A percentile compares a stretch with the other conserved stretches of the same genome.
phyloP scores from a whole-genome alignment of 495 filamentous ascomycete species.

The Hypoxylon lenormandii region DNA sequence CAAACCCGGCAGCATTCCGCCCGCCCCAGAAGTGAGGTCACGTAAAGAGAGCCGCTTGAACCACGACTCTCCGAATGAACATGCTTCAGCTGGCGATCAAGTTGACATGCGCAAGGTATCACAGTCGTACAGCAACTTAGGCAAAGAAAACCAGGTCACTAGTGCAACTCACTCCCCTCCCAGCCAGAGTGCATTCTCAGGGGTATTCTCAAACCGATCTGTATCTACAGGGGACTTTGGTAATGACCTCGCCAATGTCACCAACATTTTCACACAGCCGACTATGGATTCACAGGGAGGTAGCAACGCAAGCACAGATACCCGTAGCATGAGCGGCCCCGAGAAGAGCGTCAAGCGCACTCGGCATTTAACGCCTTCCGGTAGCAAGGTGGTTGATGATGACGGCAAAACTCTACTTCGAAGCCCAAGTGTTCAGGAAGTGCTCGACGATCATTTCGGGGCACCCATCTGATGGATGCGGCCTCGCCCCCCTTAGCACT shows the following conservation, averaged over 20 bases:
- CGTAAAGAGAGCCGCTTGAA: constrained; percentile 55
- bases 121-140: constrained; percentile 48
- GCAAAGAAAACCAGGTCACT: constrained; percentile 39
- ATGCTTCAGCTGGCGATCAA: constrained; percentile 28
- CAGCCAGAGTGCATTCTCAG: constrained; percentile 44
- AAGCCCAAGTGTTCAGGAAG: constrained; percentile 49
- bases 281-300: constrained; percentile 27
- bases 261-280: constrained; percentile 35
- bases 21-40: constrained; percentile 54
- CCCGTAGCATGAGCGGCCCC: constrained; percentile 26
- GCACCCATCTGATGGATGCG: constrained; percentile 25
- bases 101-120: constrained; percentile 53
- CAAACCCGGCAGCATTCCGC: constrained; percentile 42
- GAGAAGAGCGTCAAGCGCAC: constrained; percentile 55
- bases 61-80: constrained; percentile 36
- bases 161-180: constrained; percentile 45
- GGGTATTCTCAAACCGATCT: constrained; percentile 45
- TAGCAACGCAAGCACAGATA: constrained; percentile 22
- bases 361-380: constrained; percentile 60
- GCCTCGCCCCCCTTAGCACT: neutral
- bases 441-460: constrained; percentile 32
- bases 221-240: constrained; percentile 45
- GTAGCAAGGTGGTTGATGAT: constrained; percentile 57
- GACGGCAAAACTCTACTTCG: constrained; percentile 53
- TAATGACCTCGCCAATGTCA: constrained; percentile 42